phyloP scores from a whole-genome alignment of 176 grass and related monocot species.

The Zoysia japonica region DNA sequence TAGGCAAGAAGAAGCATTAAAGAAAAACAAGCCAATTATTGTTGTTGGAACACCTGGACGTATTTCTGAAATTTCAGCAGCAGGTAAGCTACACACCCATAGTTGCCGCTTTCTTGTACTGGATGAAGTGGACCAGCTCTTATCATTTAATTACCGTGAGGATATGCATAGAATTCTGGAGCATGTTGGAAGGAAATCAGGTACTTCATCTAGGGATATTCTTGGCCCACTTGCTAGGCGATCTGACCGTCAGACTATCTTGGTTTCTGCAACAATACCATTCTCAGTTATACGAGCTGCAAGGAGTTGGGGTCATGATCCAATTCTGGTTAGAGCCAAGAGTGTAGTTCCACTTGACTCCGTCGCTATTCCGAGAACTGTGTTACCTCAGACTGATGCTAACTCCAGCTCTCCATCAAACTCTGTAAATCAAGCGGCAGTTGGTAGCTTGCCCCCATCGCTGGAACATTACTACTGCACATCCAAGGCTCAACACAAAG shows the following conservation, averaged over 20 bases:
- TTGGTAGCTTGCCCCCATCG: conserved; percentile 79
- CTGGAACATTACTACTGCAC: conserved; percentile 85
- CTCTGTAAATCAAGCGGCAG: conserved; percentile 60
- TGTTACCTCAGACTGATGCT: conserved; percentile 34
- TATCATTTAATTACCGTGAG: conserved; percentile 94
- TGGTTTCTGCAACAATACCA: conserved; percentile 90
- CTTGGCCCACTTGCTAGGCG: conserved; percentile 75
- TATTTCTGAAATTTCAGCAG: conserved; percentile 88
- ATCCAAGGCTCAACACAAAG: conserved; percentile 82
- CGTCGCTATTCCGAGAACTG: conserved; percentile 48
- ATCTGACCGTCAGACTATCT: conserved; percentile 78
- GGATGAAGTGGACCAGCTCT: conserved; percentile 91
- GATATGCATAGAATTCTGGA: conserved; percentile 95
- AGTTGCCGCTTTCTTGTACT: conserved; percentile 80
- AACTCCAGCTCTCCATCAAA: conserved; percentile 39
- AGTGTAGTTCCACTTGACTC: conserved; percentile 76
- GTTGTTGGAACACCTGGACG: conserved; percentile 87
- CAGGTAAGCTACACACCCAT: conserved; percentile 87
- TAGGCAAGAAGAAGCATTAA: conserved; percentile 87
- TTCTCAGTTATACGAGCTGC: conserved; percentile 92
- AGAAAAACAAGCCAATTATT: conserved; percentile 90
- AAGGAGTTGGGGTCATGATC: conserved; percentile 79
- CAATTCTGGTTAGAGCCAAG: conserved; percentile 81
- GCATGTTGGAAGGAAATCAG: conserved; percentile 79
- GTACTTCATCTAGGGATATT: conserved; percentile 55